Conservation (phyloP, 2,329 filamentous ascomycete species). For the Monosporascus ibericus region DNA sequence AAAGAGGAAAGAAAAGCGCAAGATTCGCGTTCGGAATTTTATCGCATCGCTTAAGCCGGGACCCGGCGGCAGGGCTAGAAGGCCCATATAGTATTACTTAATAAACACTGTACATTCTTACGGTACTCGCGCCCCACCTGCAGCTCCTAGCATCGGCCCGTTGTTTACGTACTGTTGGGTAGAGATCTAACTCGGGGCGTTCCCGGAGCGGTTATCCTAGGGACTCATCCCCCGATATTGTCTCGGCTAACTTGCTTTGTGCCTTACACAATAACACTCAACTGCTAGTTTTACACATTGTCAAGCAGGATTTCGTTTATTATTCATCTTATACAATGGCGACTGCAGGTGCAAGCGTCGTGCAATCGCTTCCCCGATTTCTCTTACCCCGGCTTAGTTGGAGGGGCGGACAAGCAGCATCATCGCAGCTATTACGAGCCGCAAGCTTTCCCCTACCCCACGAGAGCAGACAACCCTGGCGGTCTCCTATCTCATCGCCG, state of each 20-base stretch:
- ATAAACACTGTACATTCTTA: not conserved
- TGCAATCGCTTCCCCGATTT: constrained; percentile 44
- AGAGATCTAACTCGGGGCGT: too few relatives aligned
- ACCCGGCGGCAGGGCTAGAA: not conserved
- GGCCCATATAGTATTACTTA: not conserved
- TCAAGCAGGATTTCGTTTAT: too few relatives aligned
- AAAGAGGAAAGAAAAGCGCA: constrained; percentile 16
- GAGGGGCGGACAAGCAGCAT: constrained; percentile 26
- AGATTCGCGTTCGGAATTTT: not conserved
- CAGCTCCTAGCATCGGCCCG: not conserved
- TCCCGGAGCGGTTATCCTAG: too few relatives aligned
- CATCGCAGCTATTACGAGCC: constrained; percentile 23
- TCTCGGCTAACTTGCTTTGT: too few relatives aligned
- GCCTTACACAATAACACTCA: too few relatives aligned
- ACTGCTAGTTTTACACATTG: too few relatives aligned
- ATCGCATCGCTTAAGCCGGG: not conserved
- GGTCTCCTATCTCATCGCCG: not conserved
- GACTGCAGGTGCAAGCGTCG: constrained; percentile 18
- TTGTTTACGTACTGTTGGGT: not conserved
- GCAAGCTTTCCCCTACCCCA: constrained; percentile 15
- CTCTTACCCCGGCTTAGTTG: constrained; percentile 52
- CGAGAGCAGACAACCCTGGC: constrained; percentile 12
- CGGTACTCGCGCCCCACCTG: too few relatives aligned
- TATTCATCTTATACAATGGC: constrained; percentile 17
- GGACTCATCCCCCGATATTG: too few relatives aligned